Evolutionary conservation across 1,284 basidiomycete species (phyloP).

Genomic region (Cryptococcus neoformans): DNA sequence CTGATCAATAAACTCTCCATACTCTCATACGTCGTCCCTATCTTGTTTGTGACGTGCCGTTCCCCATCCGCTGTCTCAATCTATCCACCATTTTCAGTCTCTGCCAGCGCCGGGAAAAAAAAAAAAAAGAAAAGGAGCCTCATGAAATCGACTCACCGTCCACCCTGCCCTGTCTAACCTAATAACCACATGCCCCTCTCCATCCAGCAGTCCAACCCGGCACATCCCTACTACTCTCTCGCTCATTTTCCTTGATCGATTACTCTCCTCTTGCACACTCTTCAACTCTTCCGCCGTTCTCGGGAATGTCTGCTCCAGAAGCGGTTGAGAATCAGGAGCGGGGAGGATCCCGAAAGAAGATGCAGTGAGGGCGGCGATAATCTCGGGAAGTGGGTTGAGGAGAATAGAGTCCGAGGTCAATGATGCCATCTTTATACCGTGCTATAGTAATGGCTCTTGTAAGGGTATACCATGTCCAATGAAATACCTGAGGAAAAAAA

Average conservation of each 20-base stretch:
- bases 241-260: slow-evolving; percentile 2
- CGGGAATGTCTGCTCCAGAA: slow-evolving; percentile 26
- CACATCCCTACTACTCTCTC: slow-evolving; percentile 21
- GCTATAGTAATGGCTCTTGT: background rate
- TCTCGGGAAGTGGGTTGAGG: slow-evolving; percentile 36
- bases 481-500: background rate
- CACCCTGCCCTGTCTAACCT: slow-evolving; percentile 33
- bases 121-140: slow-evolving; percentile 5
- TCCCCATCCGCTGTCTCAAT: slow-evolving; percentile 1
- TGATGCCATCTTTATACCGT: background rate
- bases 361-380: slow-evolving; percentile 23
- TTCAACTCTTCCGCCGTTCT: slow-evolving; percentile 21
- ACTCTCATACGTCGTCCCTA: slow-evolving; percentile 30
- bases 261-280: slow-evolving; percentile 8
- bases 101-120: slow-evolving; percentile 5
- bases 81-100: background rate
- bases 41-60: background rate
- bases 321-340: slow-evolving; percentile 6
- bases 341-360: slow-evolving; percentile 33
- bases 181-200: slow-evolving; percentile 17
- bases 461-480: background rate
- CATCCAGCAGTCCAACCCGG: slow-evolving; percentile 18
- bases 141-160: slow-evolving; percentile 24
- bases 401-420: slow-evolving; percentile 28
- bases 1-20: slow-evolving; percentile 43